phyloP scores from a whole-genome alignment of 306 rosid genomes.

The Acacia acuminata region DNA sequence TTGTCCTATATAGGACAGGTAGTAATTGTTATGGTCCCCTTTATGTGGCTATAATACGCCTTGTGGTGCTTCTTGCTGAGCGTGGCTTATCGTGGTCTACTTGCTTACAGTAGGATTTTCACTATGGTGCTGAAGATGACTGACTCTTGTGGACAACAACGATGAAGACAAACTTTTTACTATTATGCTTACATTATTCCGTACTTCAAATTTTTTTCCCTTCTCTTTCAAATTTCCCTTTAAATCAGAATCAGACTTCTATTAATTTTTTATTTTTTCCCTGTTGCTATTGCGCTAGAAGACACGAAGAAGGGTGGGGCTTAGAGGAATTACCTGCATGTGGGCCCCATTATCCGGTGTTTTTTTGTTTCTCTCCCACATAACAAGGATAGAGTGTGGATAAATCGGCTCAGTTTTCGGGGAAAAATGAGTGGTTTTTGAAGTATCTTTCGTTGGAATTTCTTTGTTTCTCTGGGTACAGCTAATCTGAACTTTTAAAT shows the following conservation, averaged over 20 bases:
- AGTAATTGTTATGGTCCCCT: not conserved
- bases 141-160: conserved; percentile 37
- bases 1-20: too few species aligned
- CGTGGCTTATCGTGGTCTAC: conserved; percentile 49
- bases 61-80: conserved; percentile 4
- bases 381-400: not conserved
- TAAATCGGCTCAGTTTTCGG: not conserved
- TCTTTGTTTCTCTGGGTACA: not conserved
- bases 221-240: not conserved
- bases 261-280: not conserved
- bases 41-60: conserved; percentile 10
- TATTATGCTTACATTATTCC: conserved; percentile 21
- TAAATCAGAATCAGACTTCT: not conserved
- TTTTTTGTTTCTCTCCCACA: not conserved
- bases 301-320: not conserved
- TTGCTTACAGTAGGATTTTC: conserved; percentile 14
- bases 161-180: conserved; percentile 42
- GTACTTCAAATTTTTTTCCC: not conserved
- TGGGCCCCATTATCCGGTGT: not conserved
- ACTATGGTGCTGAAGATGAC: conserved; percentile 8
- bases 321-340: not conserved
- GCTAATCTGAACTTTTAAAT: not conserved
- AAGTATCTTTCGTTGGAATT: not conserved
- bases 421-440: not conserved
- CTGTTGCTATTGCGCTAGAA: not conserved